Percentiles rank a stretch among this genome's conserved stretches.
These are phyloP conservation scores for Saccharomyces uvarum DNA, from an alignment of 1,139 yeast genomes.

Conservation along the genomic window DNA sequence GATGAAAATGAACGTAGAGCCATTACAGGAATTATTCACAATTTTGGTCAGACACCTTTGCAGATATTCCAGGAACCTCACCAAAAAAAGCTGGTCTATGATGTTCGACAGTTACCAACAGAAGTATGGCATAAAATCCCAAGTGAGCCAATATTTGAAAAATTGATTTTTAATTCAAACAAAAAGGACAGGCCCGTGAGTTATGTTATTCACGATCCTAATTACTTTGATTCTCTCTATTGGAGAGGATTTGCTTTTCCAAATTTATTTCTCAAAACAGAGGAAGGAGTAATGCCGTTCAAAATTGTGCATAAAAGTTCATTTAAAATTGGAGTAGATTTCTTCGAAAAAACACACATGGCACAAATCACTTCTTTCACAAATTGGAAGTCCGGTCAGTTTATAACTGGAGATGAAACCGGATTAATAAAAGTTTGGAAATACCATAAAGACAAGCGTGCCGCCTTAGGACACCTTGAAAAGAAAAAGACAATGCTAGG, in stretches of 20 bases:
- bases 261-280: neutral
- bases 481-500: constrained; percentile 40
- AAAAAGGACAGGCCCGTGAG: neutral
- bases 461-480: neutral
- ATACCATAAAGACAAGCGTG: neutral
- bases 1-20: constrained; percentile 71
- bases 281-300: neutral
- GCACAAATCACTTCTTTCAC: constrained; percentile 24
- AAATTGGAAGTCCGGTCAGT: constrained; percentile 25
- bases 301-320: neutral
- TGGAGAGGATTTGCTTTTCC: neutral
- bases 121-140: constrained; percentile 4
- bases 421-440: constrained; percentile 54
- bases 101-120: constrained; percentile 3
- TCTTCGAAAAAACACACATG: constrained; percentile 20
- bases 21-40: constrained; percentile 73
- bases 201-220: neutral
- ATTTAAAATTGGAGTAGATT: neutral
- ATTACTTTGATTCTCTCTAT: neutral
- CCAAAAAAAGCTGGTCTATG: constrained; percentile 37
- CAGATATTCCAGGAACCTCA: constrained; percentile 63
- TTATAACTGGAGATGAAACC: constrained; percentile 48
- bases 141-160: neutral
- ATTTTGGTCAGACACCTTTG: constrained; percentile 83
- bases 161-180: neutral